Base-by-base conservation (phyloP, 2,329 filamentous ascomycete species). In the Scedosporium minutisporum region DNA sequence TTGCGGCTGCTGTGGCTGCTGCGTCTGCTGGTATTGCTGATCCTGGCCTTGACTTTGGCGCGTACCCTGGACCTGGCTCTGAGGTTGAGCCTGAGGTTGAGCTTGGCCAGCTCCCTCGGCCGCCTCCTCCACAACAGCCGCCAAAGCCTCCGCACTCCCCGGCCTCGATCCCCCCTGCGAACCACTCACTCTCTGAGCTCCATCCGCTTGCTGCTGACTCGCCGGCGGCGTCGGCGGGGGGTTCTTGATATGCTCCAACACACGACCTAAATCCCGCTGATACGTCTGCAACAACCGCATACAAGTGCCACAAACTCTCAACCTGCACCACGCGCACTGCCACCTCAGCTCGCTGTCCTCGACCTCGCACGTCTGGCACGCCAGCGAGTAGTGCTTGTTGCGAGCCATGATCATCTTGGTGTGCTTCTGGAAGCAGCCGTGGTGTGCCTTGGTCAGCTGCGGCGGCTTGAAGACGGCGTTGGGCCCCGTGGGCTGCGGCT, bases 301-400 rank as follows among this genome's bases (percentile, higher is more conserved):
- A 66, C 83, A 86, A 2, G 71, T 65, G 38, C 75, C 73, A 70
- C 83, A 86, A 63, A 85, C 76, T 60, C 81, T 77, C 58, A 84
- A 67, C 64, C 77, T 74, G 70, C 82, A 84, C 69, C 78, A 81
- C 14, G 71, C 71, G 68, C 82, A 84, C 21, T 73, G 74, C 71
- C 73, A 79, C 42, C 82, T 77, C 65, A 77, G 71, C 55, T 77
- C 74, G 6, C 69, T 67, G 63, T 83, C 80, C 59, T 74, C 72
- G 63, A 73, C 74, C 61, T 75, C 75, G 70, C 83, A 86, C 3
- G 78, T 75, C 70, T 83, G 80, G 69, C 83, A 86, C 10, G 79
- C 75, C 21, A 85, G 73, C 1, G 82, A 75, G 67, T 83, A 80
- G 67, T 77, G 69, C 57, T 68, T 71, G 69, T 85, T 85, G 64